Base-by-base conservation (phyloP, 176 grass and related monocot genomes). In the Eragrostis nindensis region DNA sequence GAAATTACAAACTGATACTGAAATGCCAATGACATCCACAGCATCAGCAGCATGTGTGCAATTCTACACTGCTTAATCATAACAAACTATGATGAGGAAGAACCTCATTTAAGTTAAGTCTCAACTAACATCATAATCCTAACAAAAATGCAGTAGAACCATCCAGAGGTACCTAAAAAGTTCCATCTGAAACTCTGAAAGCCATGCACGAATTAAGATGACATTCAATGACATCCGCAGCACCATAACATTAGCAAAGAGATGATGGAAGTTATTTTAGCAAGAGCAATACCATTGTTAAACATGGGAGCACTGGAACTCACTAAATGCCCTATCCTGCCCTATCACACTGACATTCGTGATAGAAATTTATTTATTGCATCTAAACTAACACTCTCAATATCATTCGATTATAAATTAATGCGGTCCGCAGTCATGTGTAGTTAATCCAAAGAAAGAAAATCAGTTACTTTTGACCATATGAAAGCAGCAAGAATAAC, bases 121-220 rank as follows among this genome's bases (percentile, higher is more conserved):
- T 16, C 29, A 43, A 43, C 41, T 52, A 70, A 52, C 44, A 70
- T 66, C 18, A 42, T 13, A 29, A 57, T 66, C 46, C 22, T 61
- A 12, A 19, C 60, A 22, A 42, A 25, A 70, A 39, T 30, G 47
- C 61, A 24, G 61, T 50, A 22, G 1, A 61, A 84, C 38, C 26
- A 66, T 67, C 24, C 48, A 78, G 65, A 24, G 18, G 57, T 73
- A 49, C 2, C 1, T 45, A 54, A 80, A 85, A 17, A 85, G 12
- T 45, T 66, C 46, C 39, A 57, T 21, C n/a, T 62, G 64, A 64
- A 42, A 16, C 60, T 27, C 29, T 62, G 56, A 71, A 30, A 52
- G 16, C 43, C 50, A 66, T 53, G 43, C 63, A 50, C 32, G 11
- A 36, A 65, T 36, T 8, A 66, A 38, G 19, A 8, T 27, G 46